These are phyloP conservation scores for Lasiosphaeria ovina DNA, from an alignment of 495 filamentous ascomycete species.

Conservation along the genomic window DNA sequence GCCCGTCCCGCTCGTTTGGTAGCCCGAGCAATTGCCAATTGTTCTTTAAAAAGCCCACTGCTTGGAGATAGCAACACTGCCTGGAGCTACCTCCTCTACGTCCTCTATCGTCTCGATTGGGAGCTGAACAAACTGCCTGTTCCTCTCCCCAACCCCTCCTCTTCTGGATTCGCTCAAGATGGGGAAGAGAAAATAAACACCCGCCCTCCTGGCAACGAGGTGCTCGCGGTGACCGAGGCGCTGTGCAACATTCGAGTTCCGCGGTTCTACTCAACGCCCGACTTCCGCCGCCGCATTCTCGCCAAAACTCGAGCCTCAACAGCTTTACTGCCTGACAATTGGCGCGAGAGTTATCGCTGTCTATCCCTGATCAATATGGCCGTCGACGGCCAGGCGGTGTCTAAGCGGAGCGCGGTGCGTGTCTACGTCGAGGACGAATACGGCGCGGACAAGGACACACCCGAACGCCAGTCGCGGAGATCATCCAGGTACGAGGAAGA, in stretches of 20 bases:
- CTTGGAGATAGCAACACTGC: no score
- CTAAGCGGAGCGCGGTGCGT: conserved; percentile 24
- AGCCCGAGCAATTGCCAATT: no score
- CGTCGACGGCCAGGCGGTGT: conserved; percentile 20
- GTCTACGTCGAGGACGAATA: conserved; percentile 22
- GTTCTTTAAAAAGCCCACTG: no score
- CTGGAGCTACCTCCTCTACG: no score
- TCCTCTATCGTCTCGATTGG: not conserved
- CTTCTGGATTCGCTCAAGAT: conserved; percentile 14
- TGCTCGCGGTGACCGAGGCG: not conserved
- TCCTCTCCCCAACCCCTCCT: not conserved
- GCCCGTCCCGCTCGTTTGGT: no score
- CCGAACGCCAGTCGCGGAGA: conserved; percentile 7
- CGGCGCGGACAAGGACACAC: conserved; percentile 17
- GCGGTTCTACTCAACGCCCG: not conserved
- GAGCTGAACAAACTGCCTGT: not conserved
- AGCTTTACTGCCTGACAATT: not conserved
- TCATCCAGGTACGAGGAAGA: conserved; percentile 12
- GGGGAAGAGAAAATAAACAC: conserved; percentile 10
- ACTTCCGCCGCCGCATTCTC: not conserved
- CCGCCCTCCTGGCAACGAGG: conserved; percentile 13
- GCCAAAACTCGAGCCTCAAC: not conserved
- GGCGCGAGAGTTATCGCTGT: not conserved
- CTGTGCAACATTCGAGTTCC: conserved; percentile 13
- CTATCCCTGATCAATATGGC: conserved; percentile 17